Percentiles rank a stretch among this genome's conserved stretches.
Conservation (phyloP, 1,284 basidiomycete species). For the Malassezia caprae region DNA sequence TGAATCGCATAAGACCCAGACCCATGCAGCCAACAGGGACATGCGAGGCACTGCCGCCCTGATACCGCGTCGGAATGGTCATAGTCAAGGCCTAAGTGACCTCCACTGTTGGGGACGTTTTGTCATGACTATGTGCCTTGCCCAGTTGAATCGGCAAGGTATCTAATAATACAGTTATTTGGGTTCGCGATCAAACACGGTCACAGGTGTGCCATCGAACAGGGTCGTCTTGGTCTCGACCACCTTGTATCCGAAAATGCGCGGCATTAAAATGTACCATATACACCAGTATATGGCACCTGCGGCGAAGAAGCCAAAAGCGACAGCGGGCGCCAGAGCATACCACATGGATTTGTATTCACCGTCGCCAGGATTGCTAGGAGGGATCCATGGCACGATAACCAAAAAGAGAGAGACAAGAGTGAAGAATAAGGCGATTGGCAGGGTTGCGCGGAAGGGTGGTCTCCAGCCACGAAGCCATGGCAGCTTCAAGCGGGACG, state of each 20-base stretch:
- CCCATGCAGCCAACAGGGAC: constrained; percentile 29
- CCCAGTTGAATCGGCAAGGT: not conserved
- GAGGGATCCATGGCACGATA: constrained; percentile 55
- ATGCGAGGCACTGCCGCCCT: constrained; percentile 26
- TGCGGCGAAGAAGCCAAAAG: constrained; percentile 46
- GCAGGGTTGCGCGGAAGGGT: constrained; percentile 48
- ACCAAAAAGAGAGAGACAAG: constrained; percentile 55
- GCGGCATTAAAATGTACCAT: constrained; percentile 54
- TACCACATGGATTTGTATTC: constrained; percentile 17
- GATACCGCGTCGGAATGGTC: constrained; percentile 7
- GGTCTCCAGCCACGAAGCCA: constrained; percentile 28
- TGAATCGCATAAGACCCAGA: constrained; percentile 33
- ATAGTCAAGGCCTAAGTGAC: too few species aligned
- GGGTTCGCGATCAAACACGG: constrained; percentile 21
- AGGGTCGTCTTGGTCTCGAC: constrained; percentile 33
- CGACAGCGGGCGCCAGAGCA: constrained; percentile 25
- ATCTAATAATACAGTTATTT: not conserved
- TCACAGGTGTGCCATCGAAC: constrained; percentile 56
- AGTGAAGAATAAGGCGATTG: constrained; percentile 56
- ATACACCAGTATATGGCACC: constrained; percentile 56
- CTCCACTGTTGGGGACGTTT: not conserved
- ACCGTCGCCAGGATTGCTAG: constrained; percentile 50
- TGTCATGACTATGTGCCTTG: not conserved
- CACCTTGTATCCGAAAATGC: constrained; percentile 52
- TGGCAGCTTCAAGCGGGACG: constrained; percentile 3